Conservation (phyloP, 441 rosid genomes). For the Metrosideros polymorpha region DNA sequence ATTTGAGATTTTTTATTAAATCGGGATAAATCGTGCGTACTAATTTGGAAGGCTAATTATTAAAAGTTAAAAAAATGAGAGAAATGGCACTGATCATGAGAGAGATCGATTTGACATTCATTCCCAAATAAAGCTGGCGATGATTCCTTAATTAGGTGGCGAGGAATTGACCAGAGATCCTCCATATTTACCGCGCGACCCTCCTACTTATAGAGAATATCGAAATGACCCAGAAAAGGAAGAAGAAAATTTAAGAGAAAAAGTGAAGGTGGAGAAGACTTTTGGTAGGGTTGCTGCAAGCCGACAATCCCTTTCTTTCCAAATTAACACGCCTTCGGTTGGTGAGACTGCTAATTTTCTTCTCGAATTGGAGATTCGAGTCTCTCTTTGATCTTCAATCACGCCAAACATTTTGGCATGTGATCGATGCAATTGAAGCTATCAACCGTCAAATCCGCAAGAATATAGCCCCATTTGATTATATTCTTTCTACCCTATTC, state of each 20-base stretch:
- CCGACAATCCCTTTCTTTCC: background rate
- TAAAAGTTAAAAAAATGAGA: background rate
- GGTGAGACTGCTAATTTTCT: background rate
- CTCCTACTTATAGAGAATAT: background rate
- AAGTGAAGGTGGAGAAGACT: background rate
- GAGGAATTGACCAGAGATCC: background rate
- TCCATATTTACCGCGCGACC: background rate
- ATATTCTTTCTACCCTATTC: background rate
- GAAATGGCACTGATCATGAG: background rate
- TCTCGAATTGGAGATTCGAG: background rate
- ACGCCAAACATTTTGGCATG: background rate
- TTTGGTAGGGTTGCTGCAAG: background rate
- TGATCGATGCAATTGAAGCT: background rate
- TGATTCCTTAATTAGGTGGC: background rate
- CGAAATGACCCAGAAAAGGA: background rate
- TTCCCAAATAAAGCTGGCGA: background rate
- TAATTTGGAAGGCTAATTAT: fast-evolving
- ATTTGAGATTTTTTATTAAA: too few species aligned
- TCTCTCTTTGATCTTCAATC: background rate
- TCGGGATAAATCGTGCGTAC: too few species aligned
- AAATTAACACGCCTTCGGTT: background rate
- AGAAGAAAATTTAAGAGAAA: too few species aligned
- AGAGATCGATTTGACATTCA: background rate
- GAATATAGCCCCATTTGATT: background rate
- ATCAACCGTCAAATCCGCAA: background rate